Evolutionary conservation across 2,329 filamentous ascomycete genomes (phyloP).

Genomic region (Pseudogymnoascus sp.): DNA sequence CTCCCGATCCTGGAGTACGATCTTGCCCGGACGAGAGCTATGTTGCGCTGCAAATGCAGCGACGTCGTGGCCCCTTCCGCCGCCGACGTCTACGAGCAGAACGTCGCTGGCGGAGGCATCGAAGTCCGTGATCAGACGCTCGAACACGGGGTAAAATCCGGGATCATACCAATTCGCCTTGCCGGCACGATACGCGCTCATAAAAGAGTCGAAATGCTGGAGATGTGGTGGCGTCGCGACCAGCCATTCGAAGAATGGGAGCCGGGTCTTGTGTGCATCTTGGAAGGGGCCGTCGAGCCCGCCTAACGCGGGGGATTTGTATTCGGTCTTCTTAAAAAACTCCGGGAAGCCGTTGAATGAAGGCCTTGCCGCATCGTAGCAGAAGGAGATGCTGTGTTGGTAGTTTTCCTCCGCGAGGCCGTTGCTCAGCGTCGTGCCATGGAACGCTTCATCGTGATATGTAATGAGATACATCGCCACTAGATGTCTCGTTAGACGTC

Average conservation of each 20-base stretch:
- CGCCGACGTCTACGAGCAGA: slow-evolving; percentile 23
- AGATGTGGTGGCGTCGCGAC: slow-evolving; percentile 30
- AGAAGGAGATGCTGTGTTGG: slow-evolving; percentile 30
- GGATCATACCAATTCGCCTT: slow-evolving; percentile 32
- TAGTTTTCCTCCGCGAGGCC: slow-evolving; percentile 30
- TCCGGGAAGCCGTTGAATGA: slow-evolving; percentile 29
- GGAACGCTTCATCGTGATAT: slow-evolving; percentile 20
- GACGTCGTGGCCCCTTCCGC: slow-evolving; percentile 19
- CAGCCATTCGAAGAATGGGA: slow-evolving; percentile 33
- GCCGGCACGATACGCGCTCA: slow-evolving; percentile 33
- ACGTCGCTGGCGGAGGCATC: slow-evolving; percentile 14
- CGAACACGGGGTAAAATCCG: slow-evolving; percentile 22
- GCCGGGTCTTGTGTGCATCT: slow-evolving; percentile 28
- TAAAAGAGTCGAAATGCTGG: slow-evolving; percentile 30
- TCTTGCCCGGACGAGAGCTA: not conserved
- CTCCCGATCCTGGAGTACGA: not conserved
- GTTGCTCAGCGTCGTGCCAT: slow-evolving; percentile 27
- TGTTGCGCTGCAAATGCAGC: not conserved
- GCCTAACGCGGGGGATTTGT: slow-evolving; percentile 22
- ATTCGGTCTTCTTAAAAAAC: slow-evolving; percentile 27
- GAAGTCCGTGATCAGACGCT: slow-evolving; percentile 15
- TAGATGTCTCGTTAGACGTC: slow-evolving; percentile 32
- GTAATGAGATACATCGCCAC: slow-evolving; percentile 32
- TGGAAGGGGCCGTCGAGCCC: slow-evolving; percentile 31
- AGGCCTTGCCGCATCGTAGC: slow-evolving; percentile 31